Conservation (phyloP, 208 protist genomes). For the Leishmania braziliensis region DNA sequence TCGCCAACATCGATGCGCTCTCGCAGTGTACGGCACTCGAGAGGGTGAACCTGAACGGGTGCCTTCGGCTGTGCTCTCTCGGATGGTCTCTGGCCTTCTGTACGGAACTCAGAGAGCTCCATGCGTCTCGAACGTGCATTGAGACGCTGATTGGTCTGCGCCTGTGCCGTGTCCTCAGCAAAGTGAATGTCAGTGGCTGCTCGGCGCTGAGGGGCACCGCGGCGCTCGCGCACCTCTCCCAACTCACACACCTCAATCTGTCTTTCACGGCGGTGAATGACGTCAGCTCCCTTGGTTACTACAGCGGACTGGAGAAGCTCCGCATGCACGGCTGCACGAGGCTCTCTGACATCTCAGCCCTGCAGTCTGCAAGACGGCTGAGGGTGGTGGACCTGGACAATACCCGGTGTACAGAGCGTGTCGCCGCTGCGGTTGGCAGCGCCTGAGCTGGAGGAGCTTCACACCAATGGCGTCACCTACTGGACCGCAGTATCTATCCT, state of each 20-base stretch:
- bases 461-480: not conserved
- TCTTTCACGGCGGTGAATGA: not conserved
- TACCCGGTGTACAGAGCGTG: not conserved
- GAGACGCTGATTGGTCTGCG: constrained; percentile 1
- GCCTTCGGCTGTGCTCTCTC: not conserved
- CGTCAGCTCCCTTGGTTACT: not conserved
- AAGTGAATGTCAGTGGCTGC: constrained; percentile 3
- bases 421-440: not conserved
- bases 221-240: not conserved
- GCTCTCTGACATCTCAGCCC: too few species aligned
- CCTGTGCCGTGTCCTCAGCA: not conserved
- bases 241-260: constrained; percentile 1
- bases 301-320: not conserved
- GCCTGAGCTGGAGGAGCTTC: not conserved
- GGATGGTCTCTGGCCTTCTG: not conserved
- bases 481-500: not conserved
- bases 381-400: not conserved
- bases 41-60: not conserved
- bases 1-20: not conserved
- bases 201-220: not conserved
- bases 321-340: not conserved
- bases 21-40: constrained; percentile 1
- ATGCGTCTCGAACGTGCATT: not conserved
- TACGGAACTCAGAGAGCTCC: constrained; percentile 2
- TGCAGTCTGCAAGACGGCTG: not conserved